A percentile compares a stretch with the other conserved stretches of the same genome.
These are phyloP conservation scores for Lentinula aciculospora DNA, from an alignment of 768 basidiomycete genomes.

Conservation along the genomic window DNA sequence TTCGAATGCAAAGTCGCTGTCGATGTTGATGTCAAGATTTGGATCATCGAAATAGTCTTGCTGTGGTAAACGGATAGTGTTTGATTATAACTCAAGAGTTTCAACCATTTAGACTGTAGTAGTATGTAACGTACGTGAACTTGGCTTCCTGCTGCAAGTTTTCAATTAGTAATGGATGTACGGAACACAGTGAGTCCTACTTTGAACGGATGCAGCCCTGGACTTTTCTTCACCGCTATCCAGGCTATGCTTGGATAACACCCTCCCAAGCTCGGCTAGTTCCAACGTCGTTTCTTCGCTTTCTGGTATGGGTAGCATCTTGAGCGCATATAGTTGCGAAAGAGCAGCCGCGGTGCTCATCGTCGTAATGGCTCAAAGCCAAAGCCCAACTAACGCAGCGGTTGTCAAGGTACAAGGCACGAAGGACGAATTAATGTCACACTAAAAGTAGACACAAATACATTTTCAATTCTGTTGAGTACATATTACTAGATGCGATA, in stretches of 20 bases:
- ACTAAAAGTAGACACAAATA: too few species aligned
- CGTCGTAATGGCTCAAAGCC: not conserved
- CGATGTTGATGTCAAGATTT: slow-evolving; percentile 23
- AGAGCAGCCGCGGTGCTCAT: slow-evolving; percentile 5
- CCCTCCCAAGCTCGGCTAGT: not conserved
- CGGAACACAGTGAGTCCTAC: not conserved
- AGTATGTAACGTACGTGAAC: not conserved
- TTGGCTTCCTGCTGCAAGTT: not conserved
- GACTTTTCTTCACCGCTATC: not conserved
- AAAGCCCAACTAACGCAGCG: not conserved
- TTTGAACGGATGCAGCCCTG: not conserved
- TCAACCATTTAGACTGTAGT: too few species aligned
- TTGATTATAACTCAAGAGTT: not conserved
- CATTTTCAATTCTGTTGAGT: too few species aligned
- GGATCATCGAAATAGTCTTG: slow-evolving; percentile 26
- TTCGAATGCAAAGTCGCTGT: slow-evolving; percentile 13
- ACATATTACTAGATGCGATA: not conserved
- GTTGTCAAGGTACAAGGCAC: not conserved
- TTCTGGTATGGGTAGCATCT: slow-evolving; percentile 4
- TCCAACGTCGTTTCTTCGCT: slow-evolving; percentile 1
- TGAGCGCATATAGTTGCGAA: slow-evolving; percentile 3
- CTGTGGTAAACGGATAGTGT: not conserved
- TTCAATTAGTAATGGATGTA: not conserved
- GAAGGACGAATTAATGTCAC: not conserved
- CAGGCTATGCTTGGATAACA: not conserved